Base-by-base conservation (phyloP, 768 basidiomycete species). In the Polyporus arcularius region DNA sequence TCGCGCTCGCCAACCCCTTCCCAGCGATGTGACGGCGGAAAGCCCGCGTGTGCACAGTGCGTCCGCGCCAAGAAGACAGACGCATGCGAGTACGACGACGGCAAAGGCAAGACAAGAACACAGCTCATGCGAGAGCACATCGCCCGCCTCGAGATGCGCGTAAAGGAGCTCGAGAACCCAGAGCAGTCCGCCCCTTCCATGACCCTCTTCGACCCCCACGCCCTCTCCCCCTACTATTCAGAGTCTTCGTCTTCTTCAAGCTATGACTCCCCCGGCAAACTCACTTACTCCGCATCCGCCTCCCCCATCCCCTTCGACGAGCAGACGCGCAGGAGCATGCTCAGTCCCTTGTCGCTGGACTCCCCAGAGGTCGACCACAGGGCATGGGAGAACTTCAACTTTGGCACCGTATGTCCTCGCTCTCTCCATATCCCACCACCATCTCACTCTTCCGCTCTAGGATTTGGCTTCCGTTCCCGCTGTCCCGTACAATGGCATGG, bases 21-120 rank as follows among this genome's bases (percentile, higher is more conserved):
- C 39, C 64, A 92, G 90, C 81, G 88, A 74, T 92, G 90, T 70
- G 90, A 92, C 68, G 90, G 89, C 62, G 68, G 68, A 48, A 91
- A 89, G 71, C 90, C 90, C 31, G 81, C 88, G 12, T 92, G 90
- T 63, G 87, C 88, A 63, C 90, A 92, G 69, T 92, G 90, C 68
- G 76, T 78, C 31, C 85, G 87, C 54, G 89, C 89, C 45, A 92
- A 92, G 80, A 91, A 90, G 71, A 77, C 76, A 53, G 88, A 90
- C 3, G 77, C 71, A 11, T 92, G 90, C 73, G 88, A 89, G 68
- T 92, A 92, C 71, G 90, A 92, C 66, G 90, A 92, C 73, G 90
- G 90, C 28, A 90, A 88, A 76, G 88, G 88, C 51, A 92, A 91
- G 77, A 91, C 89, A 47, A 81, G 89, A 62, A 92, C 90, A 0